A percentile compares a stretch with the other conserved stretches of the same genome.
Evolutionary conservation across 768 basidiomycete species (phyloP).

Genomic region (Pisolithus albus): DNA sequence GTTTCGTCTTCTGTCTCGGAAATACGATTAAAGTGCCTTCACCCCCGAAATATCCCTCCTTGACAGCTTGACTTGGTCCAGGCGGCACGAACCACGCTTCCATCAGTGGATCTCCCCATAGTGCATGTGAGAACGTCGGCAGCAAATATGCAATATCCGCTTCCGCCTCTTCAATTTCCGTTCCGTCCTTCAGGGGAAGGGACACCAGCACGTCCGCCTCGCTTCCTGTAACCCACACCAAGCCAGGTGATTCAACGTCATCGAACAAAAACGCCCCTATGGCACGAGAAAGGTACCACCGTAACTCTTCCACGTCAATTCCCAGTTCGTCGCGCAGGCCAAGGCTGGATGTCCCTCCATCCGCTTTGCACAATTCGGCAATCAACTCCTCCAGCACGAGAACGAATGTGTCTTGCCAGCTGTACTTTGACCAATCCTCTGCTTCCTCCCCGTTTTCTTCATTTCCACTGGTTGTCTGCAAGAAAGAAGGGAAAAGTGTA

Average conservation of each 20-base stretch:
- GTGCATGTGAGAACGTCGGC: conserved; percentile 44
- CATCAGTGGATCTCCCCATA: conserved; percentile 75
- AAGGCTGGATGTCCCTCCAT: conserved; percentile 11
- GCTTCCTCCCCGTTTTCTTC: conserved; percentile 7
- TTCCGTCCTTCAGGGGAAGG: conserved; percentile 16
- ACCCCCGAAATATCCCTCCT: conserved; percentile 49
- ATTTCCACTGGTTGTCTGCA: conserved; percentile 2
- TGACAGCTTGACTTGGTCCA: conserved; percentile 42
- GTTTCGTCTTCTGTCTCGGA: conserved; percentile 64
- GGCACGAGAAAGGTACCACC: conserved; percentile 53
- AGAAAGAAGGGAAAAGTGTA: conserved; percentile 10
- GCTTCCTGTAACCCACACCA: conserved; percentile 58
- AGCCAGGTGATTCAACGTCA: conserved; percentile 64
- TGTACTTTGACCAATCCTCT: conserved; percentile 36
- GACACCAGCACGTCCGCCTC: conserved; percentile 53
- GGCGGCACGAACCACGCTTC: conserved; percentile 55
- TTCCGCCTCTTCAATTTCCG: conserved; percentile 6
- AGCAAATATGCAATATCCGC: conserved; percentile 27
- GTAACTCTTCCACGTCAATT: conserved; percentile 35
- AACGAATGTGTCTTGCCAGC: conserved; percentile 75
- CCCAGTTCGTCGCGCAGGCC: conserved; percentile 8
- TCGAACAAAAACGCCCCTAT: conserved; percentile 73
- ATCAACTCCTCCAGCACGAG: conserved; percentile 50
- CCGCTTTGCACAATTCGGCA: conserved; percentile 30
- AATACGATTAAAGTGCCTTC: conserved; percentile 49